Conservation (phyloP, 768 basidiomycete genomes). For the Lentinus brumalis region DNA sequence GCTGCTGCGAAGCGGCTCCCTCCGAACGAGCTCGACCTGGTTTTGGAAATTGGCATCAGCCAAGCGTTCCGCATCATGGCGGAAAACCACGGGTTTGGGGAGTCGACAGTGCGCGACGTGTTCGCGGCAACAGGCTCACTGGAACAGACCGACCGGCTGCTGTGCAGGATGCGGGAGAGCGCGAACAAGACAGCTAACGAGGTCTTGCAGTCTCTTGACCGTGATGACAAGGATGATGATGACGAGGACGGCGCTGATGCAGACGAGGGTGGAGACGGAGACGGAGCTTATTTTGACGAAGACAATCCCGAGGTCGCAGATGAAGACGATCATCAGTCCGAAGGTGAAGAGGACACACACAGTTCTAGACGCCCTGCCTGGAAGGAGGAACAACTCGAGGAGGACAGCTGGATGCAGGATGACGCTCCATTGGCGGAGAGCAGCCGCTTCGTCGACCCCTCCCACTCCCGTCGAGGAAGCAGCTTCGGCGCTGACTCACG, state of each 20-base stretch:
- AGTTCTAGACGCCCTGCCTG: background rate
- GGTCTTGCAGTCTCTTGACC: background rate
- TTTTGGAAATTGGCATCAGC: slow-evolving; percentile 33
- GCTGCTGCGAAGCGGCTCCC: slow-evolving; percentile 4
- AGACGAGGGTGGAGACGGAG: background rate
- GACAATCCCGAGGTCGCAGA: background rate
- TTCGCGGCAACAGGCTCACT: slow-evolving; percentile 39
- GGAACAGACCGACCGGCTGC: slow-evolving; percentile 39
- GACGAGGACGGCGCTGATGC: background rate
- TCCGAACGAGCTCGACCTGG: slow-evolving; percentile 22
- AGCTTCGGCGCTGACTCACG: background rate
- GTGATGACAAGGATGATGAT: background rate
- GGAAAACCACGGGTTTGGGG: slow-evolving; percentile 45
- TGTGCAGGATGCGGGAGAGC: slow-evolving; percentile 40
- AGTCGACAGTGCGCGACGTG: slow-evolving; percentile 43
- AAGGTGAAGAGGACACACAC: background rate
- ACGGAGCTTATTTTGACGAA: background rate
- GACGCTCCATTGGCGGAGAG: slow-evolving; percentile 11
- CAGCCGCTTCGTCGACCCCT: slow-evolving; percentile 9
- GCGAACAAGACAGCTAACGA: slow-evolving; percentile 31
- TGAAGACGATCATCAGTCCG: background rate
- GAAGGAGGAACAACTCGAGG: slow-evolving; percentile 7
- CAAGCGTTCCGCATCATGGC: slow-evolving; percentile 43
- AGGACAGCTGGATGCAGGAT: background rate
- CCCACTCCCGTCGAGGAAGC: background rate